These are phyloP conservation scores for Falciphora oryzae DNA, from an alignment of 2,329 filamentous ascomycete species.

Conservation along the genomic window DNA sequence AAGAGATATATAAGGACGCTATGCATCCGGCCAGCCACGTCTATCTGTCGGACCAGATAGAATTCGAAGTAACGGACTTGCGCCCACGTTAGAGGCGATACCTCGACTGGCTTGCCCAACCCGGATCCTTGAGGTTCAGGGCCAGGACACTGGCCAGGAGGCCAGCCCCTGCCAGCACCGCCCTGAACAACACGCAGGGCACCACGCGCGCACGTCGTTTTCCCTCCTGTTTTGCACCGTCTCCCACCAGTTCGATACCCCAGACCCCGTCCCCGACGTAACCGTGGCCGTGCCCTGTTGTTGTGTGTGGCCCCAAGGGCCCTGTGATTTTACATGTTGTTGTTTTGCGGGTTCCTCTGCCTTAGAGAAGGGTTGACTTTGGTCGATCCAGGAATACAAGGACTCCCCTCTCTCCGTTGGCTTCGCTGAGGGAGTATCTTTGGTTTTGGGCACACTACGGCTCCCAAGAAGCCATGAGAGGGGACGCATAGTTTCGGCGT, in stretches of 20 bases:
- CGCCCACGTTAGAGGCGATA: constrained; percentile 21
- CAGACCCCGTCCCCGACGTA: neutral
- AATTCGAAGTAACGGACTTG: constrained; percentile 53
- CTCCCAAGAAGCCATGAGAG: neutral
- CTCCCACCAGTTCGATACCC: neutral
- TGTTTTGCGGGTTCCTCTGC: neutral
- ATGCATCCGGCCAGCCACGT: constrained; percentile 62
- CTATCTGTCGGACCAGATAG: constrained; percentile 58
- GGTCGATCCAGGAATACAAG: neutral
- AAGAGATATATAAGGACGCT: constrained; percentile 74
- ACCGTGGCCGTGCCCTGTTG: neutral
- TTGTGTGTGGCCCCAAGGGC: neutral
- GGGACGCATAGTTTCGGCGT: neutral
- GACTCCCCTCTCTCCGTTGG: neutral
- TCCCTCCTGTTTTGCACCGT: neutral
- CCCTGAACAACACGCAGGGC: neutral
- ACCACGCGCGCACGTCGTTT: neutral
- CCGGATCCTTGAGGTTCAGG: neutral
- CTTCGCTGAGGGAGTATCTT: neutral
- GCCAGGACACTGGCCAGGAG: neutral
- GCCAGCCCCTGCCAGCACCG: neutral
- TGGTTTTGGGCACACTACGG: neutral
- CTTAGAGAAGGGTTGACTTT: neutral
- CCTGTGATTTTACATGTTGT: neutral
- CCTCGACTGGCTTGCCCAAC: neutral